phyloP scores from a whole-genome alignment of 1,284 basidiomycete genomes.

The Meripilus lineatus region DNA sequence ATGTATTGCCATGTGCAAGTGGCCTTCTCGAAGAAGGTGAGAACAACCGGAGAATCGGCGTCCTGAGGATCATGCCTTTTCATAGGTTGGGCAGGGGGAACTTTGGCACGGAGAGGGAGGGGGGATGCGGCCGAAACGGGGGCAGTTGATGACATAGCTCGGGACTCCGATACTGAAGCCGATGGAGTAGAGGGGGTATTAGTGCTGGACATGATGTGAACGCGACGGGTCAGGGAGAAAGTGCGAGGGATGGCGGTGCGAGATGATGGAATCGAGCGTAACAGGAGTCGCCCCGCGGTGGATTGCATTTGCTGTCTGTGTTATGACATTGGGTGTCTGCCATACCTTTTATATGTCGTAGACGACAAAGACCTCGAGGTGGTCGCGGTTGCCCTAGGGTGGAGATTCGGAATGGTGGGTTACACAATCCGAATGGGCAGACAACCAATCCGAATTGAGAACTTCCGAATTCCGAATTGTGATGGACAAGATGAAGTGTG shows the following conservation, averaged over 20 bases:
- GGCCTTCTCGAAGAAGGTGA: constrained; percentile 28
- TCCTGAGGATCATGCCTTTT: constrained; percentile 20
- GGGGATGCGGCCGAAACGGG: background rate
- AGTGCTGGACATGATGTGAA: too few species aligned
- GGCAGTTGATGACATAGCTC: too few species aligned
- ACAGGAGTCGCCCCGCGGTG: too few species aligned
- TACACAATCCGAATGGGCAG: background rate
- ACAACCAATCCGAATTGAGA: background rate
- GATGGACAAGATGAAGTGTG: too few species aligned
- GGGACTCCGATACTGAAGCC: too few species aligned
- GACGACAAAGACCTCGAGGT: background rate
- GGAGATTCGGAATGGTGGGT: too few species aligned
- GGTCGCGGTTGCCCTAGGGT: background rate
- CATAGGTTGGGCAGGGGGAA: constrained; percentile 22
- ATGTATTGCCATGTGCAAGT: constrained; percentile 36
- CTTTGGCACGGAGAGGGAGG: background rate
- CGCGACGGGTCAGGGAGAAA: too few species aligned
- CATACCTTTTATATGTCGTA: constrained; percentile 1
- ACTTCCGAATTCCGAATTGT: constrained; percentile 8
- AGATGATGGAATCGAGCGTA: too few species aligned
- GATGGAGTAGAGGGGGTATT: too few species aligned
- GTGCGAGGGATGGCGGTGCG: too few species aligned
- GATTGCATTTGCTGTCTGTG: too few species aligned
- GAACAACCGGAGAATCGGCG: constrained; percentile 22
- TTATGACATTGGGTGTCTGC: too few species aligned